Base-by-base conservation (phyloP, 805 yeast species). In the Candida cerambycidarum region DNA sequence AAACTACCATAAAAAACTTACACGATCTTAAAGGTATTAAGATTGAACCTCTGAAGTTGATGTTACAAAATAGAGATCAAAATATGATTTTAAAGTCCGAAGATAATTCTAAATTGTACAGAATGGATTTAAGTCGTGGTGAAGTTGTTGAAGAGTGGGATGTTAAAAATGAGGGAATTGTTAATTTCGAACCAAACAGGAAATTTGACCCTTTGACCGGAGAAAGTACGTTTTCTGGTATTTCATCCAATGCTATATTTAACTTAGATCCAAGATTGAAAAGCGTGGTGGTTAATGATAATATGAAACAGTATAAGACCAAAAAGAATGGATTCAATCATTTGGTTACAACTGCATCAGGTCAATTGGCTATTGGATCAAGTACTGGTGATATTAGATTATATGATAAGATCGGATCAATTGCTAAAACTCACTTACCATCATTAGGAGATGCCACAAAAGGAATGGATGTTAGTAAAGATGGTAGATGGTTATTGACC, bases 111-210 rank as follows among this genome's bases (percentile, higher is more conserved):
- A 72, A 68, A 23, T 58, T 89, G 37, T 86, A 75, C 64, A 77
- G 79, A 51, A 77, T 89, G 89, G 97, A 89, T 65, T 62, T 89
- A 38, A 85, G 78, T 56, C 74, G 80, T 44, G 97, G 96, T 11
- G 71, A 82, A 55, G 75, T 89, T 41, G 84, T 89, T n/a, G 96
- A 89, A 58, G 93, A 87, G 57, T 89, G 95, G 93, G 65, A 74
- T 27, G 71, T 85, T 15, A 54, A 59, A 16, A 23, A 36, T 8
- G 75, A 75, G 40, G 48, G 72, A 6, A 69, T 82, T 21, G 76
- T 75, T 13, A 71, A 76, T 23, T 82, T 80, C 58, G 85, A 83
- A 2, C 90, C 95, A 4, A 71, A 79, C n/a, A 62, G 74, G 39
- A 89, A 88, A 61, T 84, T 82, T 53, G 78, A 87, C 29, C 95